Conservation (phyloP, 805 yeast genomes). For the Candida rishiriensis region DNA sequence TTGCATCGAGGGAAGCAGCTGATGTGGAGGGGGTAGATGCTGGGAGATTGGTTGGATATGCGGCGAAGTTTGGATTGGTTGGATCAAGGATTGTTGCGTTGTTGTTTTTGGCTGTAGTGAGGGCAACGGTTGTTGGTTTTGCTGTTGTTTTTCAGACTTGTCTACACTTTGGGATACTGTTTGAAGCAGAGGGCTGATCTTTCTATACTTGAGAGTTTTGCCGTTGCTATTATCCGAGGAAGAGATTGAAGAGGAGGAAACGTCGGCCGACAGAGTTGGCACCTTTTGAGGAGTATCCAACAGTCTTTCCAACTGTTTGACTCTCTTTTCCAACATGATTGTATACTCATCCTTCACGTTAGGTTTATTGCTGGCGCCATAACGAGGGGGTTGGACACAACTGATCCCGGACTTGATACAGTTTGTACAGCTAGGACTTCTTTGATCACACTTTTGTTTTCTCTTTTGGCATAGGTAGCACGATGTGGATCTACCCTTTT, state of each 20-base stretch:
- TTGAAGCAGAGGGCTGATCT: conserved; percentile 21
- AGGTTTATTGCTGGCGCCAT: conserved; percentile 35
- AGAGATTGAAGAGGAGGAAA: conserved; percentile 1
- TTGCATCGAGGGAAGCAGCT: not conserved
- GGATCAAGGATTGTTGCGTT: not conserved
- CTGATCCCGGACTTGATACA: conserved; percentile 59
- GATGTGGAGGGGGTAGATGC: conserved; percentile 1
- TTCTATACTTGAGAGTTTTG: conserved; percentile 24
- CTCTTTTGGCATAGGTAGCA: conserved; percentile 54
- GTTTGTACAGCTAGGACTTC: conserved; percentile 60
- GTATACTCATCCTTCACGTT: conserved; percentile 56
- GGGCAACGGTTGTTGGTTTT: not conserved
- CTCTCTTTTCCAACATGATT: conserved; percentile 48
- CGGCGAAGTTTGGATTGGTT: not conserved
- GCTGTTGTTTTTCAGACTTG: not conserved
- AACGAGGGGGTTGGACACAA: conserved; percentile 62
- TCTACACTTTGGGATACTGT: not conserved
- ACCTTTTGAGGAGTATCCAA: conserved; percentile 27
- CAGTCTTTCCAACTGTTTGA: conserved; percentile 46
- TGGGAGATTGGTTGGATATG: not conserved
- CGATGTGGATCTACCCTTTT: conserved; percentile 53
- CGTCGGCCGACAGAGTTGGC: conserved; percentile 2
- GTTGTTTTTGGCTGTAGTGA: not conserved
- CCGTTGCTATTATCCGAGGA: conserved; percentile 3
- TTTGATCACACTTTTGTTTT: conserved; percentile 63